Evolutionary conservation across 1,284 basidiomycete genomes (phyloP).

Genomic region (Cutaneotrichosporon spelunceum): DNA sequence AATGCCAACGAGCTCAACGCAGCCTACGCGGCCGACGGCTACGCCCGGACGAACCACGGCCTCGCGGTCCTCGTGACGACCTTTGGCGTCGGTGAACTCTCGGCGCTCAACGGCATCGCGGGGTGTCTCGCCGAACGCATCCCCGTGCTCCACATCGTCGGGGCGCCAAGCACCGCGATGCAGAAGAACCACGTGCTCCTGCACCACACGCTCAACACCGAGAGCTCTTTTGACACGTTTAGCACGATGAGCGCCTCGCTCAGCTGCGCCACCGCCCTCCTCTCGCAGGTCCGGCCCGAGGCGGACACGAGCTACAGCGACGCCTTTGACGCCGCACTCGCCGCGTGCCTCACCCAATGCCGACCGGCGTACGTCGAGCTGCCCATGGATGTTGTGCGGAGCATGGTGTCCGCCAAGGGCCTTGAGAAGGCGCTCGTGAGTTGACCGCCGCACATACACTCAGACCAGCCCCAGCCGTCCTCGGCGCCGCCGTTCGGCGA

Average conservation of each 20-base stretch:
- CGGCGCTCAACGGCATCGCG: slow-evolving; percentile 54
- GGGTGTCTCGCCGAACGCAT: slow-evolving; percentile 72
- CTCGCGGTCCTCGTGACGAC: slow-evolving; percentile 70
- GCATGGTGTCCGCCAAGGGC: slow-evolving; percentile 64
- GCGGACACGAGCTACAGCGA: slow-evolving; percentile 56
- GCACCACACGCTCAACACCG: slow-evolving; percentile 84
- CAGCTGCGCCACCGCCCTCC: slow-evolving; percentile 64
- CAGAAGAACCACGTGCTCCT: slow-evolving; percentile 59
- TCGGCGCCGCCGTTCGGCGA: slow-evolving; percentile 16
- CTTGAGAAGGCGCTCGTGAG: slow-evolving; percentile 54
- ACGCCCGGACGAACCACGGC: slow-evolving; percentile 77
- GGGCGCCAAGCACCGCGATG: slow-evolving; percentile 62
- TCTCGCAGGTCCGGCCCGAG: slow-evolving; percentile 56
- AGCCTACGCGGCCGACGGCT: slow-evolving; percentile 92
- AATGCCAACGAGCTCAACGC: slow-evolving; percentile 88
- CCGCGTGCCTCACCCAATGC: slow-evolving; percentile 67
- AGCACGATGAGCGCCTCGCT: slow-evolving; percentile 71
- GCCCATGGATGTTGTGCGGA: slow-evolving; percentile 76
- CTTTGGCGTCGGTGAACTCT: slow-evolving; percentile 87
- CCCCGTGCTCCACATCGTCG: slow-evolving; percentile 87
- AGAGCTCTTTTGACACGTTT: slow-evolving; percentile 70
- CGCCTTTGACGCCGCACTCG: slow-evolving; percentile 77
- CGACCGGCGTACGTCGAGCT: slow-evolving; percentile 84
- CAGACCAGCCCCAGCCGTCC: slow-evolving; percentile 24
- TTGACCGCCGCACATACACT: slow-evolving; percentile 11